Base-by-base conservation (phyloP, 768 basidiomycete genomes). In the Russula earlei region DNA sequence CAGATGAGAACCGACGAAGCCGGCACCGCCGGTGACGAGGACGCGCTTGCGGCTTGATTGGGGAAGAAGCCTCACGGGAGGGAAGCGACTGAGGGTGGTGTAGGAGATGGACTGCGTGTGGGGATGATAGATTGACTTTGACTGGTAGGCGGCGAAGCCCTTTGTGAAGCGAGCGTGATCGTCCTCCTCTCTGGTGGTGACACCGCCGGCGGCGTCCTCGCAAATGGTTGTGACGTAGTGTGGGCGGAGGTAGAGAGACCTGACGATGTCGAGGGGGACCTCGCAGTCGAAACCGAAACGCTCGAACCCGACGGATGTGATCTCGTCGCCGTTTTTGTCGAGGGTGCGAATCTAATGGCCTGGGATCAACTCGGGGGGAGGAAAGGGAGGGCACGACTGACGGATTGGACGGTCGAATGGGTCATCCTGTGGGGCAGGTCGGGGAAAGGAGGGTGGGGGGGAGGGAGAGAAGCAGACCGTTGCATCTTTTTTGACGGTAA, bases 1-100 rank as follows among this genome's bases (percentile, higher is more conserved):
- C 46, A 99, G 83, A 73, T 99, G 96, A 31, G 92, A 95, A 15
- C 96, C 96, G 56, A 99, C 95, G 70, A 99, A 99, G n/a, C 96
- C 96, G 36, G 95, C 96, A 40, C 96, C 95, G 56, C 95, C 95
- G 20, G 95, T 98, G 63, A 97, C 87, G 38, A 99, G 81, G 64
- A 98, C 74, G 56, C 95, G 87, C 72, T 95, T 96, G 65, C 91
- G 82, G 58, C 74, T 69, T 2, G 82, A 75, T 20, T 87, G 82
- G 10, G 90, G 70, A 45, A 99, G 81, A 46, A 93, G 82, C 65
- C 82, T 90, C 58, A 99, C 94, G 4, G 95, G 91, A 10, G 93
- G 90, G 70, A 93, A 99, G 42, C 89, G 85, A 52, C 87, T 83
- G 54, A 95, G 80, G 24, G 92, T 91, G 45, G 91, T 89, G 72